A percentile compares a stretch with the other conserved stretches of the same genome.
phyloP scores from a whole-genome alignment of 2,329 filamentous ascomycete species.

The Hypocrella siamensis region DNA sequence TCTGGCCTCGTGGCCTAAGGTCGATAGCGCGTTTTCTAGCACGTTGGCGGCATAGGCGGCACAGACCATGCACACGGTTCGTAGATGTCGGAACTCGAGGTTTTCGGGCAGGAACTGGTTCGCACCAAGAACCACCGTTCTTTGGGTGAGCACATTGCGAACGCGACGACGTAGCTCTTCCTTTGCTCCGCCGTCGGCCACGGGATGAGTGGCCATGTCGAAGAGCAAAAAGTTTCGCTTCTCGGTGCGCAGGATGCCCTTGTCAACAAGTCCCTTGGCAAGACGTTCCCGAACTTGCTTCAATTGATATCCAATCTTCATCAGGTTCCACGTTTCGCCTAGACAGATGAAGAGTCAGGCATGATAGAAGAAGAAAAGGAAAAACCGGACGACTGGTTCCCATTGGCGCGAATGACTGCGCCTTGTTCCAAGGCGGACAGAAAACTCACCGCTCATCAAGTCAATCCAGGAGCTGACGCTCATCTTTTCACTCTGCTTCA shows the following conservation, averaged over 20 bases:
- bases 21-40: conserved; percentile 90
- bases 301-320: conserved; percentile 99
- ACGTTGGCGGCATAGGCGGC: conserved; percentile 97
- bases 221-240: conserved; percentile 99
- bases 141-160: conserved; percentile 79
- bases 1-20: conserved; percentile 81
- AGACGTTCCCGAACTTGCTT: conserved; percentile 97
- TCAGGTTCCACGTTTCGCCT: conserved; percentile 99
- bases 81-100: conserved; percentile 82
- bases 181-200: conserved; percentile 91
- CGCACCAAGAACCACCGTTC: conserved; percentile 76
- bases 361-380: neutral
- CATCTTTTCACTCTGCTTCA: conserved; percentile 99
- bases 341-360: conserved; percentile 3
- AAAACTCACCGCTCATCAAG: conserved; percentile 75
- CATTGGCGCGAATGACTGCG: neutral
- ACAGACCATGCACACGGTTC: conserved; percentile 92
- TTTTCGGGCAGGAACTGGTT: conserved; percentile 87
- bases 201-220: conserved; percentile 98
- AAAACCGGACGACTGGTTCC: neutral
- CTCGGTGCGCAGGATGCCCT: conserved; percentile 94
- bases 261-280: conserved; percentile 94
- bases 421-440: neutral
- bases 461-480: conserved; percentile 99
- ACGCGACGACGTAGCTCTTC: conserved; percentile 92